Evolutionary conservation across 2,329 filamentous ascomycete genomes (phyloP).

Genomic region (Tothia fuscella): DNA sequence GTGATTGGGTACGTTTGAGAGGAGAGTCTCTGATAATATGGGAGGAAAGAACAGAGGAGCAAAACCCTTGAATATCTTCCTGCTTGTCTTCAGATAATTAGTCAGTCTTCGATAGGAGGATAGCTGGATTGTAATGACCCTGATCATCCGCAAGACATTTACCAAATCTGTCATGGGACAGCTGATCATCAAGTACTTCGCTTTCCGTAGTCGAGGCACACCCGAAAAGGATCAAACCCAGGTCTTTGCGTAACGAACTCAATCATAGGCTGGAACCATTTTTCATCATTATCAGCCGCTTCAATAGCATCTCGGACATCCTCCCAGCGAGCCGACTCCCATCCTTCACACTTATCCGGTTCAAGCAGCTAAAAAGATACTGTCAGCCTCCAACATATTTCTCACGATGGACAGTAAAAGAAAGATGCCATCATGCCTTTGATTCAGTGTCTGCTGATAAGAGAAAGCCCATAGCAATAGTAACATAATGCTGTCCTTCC

Average conservation of each 20-base stretch:
- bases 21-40: too few species aligned
- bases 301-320: constrained; percentile 25
- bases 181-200: neutral
- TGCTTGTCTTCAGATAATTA: too few species aligned
- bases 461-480: constrained; percentile 51
- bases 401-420: too few species aligned
- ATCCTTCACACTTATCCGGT: constrained; percentile 42
- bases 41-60: too few species aligned
- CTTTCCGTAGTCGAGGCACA: too few species aligned
- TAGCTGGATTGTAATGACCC: neutral
- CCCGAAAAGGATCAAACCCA: constrained; percentile 9
- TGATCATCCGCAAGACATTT: neutral
- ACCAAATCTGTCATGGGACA: neutral
- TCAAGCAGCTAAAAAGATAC: constrained; percentile 25
- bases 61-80: too few species aligned
- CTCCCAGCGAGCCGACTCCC: constrained; percentile 42
- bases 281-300: constrained; percentile 19
- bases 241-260: constrained; percentile 32
- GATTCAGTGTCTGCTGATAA: constrained; percentile 39
- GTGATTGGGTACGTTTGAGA: too few species aligned
- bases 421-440: constrained; percentile 31
- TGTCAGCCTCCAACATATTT: neutral
- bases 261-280: constrained; percentile 36
- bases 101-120: neutral
- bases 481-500: constrained; percentile 61